A percentile compares a stretch with the other conserved stretches of the same genome.
Evolutionary conservation across 2,329 filamentous ascomycete genomes (phyloP).

Genomic region (Ustulina deusta): DNA sequence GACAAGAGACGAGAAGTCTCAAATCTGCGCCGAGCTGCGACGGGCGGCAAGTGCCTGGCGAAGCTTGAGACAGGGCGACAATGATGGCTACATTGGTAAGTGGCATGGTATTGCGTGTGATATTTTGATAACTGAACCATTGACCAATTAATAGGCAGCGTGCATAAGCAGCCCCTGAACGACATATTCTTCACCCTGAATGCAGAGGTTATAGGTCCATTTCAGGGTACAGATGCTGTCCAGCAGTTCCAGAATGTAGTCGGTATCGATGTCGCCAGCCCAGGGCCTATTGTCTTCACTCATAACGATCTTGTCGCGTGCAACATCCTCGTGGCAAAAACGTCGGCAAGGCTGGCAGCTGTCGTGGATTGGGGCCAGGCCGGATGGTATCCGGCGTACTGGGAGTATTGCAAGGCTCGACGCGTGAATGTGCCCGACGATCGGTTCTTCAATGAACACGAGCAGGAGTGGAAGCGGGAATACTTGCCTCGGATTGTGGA

Average conservation of each 20-base stretch:
- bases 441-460: conserved; percentile 23
- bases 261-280: conserved; percentile 23
- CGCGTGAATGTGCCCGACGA: conserved; percentile 26
- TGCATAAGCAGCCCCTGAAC: conserved; percentile 25
- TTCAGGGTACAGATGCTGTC: conserved; percentile 28
- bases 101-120: conserved; percentile 15
- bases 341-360: conserved; percentile 23
- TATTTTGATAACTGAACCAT: too few relatives aligned
- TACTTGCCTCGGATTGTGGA: conserved; percentile 30
- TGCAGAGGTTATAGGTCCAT: conserved; percentile 20
- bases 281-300: conserved; percentile 29
- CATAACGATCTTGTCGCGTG: conserved; percentile 33
- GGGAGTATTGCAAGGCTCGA: conserved; percentile 33
- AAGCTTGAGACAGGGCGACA: conserved; percentile 28
- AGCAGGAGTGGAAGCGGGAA: conserved; percentile 31
- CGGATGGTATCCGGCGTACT: conserved; percentile 33
- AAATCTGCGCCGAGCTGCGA: conserved; percentile 22
- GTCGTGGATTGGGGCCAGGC: conserved; percentile 29
- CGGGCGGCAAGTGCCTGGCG: conserved; percentile 29
- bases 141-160: conserved; percentile 21
- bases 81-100: conserved; percentile 28
- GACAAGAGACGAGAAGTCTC: conserved; percentile 18
- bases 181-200: conserved; percentile 24
- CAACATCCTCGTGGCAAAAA: conserved; percentile 32
- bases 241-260: conserved; percentile 28